phyloP scores from a whole-genome alignment of 805 yeast species.

The Lipomyces orientalis region DNA sequence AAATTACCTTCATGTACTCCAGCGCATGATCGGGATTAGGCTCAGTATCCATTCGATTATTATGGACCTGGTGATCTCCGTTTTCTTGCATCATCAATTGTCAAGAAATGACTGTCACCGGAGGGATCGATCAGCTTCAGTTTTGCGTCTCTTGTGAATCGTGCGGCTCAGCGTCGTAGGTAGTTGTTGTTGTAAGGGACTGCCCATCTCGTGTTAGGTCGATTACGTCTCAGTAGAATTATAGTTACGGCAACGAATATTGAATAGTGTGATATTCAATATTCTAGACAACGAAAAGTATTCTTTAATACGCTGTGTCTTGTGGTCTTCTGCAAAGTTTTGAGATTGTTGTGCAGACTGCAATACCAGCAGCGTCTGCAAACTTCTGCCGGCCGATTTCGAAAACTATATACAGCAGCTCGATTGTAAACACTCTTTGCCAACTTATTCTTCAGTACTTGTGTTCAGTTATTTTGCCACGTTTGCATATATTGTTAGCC shows the following conservation, averaged over 20 bases:
- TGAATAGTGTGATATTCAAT: too few relatives aligned
- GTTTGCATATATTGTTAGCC: background rate
- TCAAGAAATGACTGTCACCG: background rate
- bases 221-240: too few relatives aligned
- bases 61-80: conserved; percentile 8
- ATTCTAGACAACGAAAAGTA: too few relatives aligned
- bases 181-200: too few relatives aligned
- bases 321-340: background rate
- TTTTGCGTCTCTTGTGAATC: too few relatives aligned
- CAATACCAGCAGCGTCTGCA: background rate
- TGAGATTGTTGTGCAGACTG: background rate
- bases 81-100: conserved; percentile 11
- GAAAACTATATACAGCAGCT: background rate
- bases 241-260: too few relatives aligned
- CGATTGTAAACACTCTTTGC: background rate
- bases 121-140: background rate
- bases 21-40: conserved; percentile 22
- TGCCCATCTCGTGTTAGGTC: too few relatives aligned
- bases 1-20: conserved; percentile 30
- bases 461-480: background rate
- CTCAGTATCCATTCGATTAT: conserved; percentile 14
- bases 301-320: background rate
- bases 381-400: background rate
- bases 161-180: too few relatives aligned
- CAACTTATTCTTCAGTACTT: background rate